These are phyloP conservation scores for Beta corolliflora DNA, from an alignment of 179 eudicot genomes.

Conservation along the genomic window DNA sequence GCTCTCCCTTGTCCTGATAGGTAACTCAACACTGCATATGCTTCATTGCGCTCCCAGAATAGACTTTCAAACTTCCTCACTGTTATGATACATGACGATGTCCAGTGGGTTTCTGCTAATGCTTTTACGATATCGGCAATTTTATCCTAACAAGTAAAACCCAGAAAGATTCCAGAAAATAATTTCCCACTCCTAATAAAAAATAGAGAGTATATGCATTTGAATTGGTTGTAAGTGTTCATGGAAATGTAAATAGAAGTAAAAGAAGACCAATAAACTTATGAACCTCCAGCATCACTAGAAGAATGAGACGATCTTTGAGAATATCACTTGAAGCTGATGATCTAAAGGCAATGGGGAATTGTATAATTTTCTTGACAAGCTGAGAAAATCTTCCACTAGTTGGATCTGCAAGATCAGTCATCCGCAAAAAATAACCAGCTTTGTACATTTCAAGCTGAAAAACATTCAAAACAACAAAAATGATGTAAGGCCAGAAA, in stretches of 20 bases:
- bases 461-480: conserved; percentile 16
- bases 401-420: conserved; percentile 53
- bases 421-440: conserved; percentile 50
- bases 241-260: background rate
- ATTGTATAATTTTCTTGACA: conserved; percentile 41
- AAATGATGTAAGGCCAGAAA: background rate
- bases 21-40: conserved; percentile 63
- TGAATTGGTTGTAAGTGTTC: background rate
- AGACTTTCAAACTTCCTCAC: conserved; percentile 60
- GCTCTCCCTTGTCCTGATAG: conserved; percentile 64
- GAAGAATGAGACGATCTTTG: conserved; percentile 54
- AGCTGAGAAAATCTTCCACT: conserved; percentile 48
- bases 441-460: conserved; percentile 77
- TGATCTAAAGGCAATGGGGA: conserved; percentile 39
- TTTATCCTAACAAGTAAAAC: conserved; percentile 44
- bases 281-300: conserved; percentile 55
- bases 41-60: conserved; percentile 58
- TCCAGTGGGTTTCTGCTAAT: conserved; percentile 75
- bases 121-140: conserved; percentile 47
- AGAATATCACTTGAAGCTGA: conserved; percentile 34
- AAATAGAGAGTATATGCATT: background rate
- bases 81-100: conserved; percentile 71
- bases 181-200: background rate
- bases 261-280: background rate
- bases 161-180: background rate